phyloP scores from a whole-genome alignment of 352 stramenopile genomes.

The Phytophthora parvispora region DNA sequence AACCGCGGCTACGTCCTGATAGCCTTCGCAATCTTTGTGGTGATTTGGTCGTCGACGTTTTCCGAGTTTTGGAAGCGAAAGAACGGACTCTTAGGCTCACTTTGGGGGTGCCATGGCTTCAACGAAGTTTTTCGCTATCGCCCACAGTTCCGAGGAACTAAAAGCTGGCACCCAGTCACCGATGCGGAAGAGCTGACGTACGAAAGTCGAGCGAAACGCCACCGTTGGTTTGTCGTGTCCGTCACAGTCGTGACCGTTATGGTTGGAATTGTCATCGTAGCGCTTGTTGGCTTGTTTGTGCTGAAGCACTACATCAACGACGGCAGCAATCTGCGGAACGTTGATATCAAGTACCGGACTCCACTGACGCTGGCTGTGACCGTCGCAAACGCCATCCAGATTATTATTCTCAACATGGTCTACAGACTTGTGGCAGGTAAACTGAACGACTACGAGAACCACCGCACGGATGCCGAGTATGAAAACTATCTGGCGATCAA shows the following conservation, averaged over 20 bases:
- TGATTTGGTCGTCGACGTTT: constrained; percentile 88
- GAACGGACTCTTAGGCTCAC: constrained; percentile 75
- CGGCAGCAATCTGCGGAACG: constrained; percentile 32
- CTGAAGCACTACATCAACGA: constrained; percentile 78
- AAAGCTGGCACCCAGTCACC: constrained; percentile 69
- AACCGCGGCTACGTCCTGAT: constrained; percentile 71
- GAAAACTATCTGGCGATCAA: constrained; percentile 97
- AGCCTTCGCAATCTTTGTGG: constrained; percentile 84
- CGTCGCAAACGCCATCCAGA: constrained; percentile 84
- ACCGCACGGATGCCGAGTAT: constrained; percentile 90
- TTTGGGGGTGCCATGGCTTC: constrained; percentile 88
- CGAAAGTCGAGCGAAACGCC: constrained; percentile 62
- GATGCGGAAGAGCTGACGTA: constrained; percentile 67
- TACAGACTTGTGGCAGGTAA: constrained; percentile 91
- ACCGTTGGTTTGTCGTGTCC: constrained; percentile 65
- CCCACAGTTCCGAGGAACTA: constrained; percentile 86
- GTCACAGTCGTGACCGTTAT: constrained; percentile 72
- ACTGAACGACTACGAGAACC: constrained; percentile 96
- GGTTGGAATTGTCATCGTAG: constrained; percentile 72
- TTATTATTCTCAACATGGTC: constrained; percentile 94
- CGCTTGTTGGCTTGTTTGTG: constrained; percentile 67
- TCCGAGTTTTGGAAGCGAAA: constrained; percentile 91
- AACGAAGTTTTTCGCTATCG: constrained; percentile 75
- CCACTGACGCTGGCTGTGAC: constrained; percentile 51
- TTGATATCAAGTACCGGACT: constrained; percentile 44